These are phyloP conservation scores for Zychaea mexicana DNA, from an alignment of 371 early-diverging fungal species.

Conservation along the genomic window DNA sequence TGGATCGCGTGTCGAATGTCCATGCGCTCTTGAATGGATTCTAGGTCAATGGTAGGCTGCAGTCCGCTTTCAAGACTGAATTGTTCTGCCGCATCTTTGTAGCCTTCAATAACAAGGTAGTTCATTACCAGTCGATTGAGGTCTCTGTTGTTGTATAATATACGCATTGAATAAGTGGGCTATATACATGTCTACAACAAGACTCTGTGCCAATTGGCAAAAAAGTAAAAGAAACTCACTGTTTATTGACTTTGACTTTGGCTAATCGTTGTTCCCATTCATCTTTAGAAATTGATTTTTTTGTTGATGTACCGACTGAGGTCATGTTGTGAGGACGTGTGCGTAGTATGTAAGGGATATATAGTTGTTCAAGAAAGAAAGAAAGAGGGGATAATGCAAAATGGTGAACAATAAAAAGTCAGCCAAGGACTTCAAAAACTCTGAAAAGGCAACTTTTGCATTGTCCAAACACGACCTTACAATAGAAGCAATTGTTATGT, in stretches of 20 bases:
- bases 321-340: constrained; percentile 8
- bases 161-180: too few relatives aligned
- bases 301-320: constrained; percentile 31
- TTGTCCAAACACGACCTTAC: too few relatives aligned
- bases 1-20: constrained; percentile 91
- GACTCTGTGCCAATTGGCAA: too few relatives aligned
- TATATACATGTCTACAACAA: too few relatives aligned
- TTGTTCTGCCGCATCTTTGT: constrained; percentile 96
- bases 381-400: too few relatives aligned
- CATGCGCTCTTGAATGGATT: constrained; percentile 94
- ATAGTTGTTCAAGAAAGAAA: too few relatives aligned
- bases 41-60: constrained; percentile 76
- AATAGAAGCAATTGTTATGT: too few relatives aligned
- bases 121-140: constrained; percentile 97
- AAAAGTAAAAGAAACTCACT: constrained; percentile 53
- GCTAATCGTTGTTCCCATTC: constrained; percentile 66
- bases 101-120: constrained; percentile 97
- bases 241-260: constrained; percentile 65
- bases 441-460: too few relatives aligned
- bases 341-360: too few relatives aligned
- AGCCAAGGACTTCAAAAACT: too few relatives aligned
- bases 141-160: constrained; percentile 60
- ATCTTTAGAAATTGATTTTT: constrained; percentile 53
- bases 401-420: too few relatives aligned
- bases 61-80: constrained; percentile 87